Conservation (phyloP, 2,329 filamentous ascomycete genomes). For the Clathrospora elynae region DNA sequence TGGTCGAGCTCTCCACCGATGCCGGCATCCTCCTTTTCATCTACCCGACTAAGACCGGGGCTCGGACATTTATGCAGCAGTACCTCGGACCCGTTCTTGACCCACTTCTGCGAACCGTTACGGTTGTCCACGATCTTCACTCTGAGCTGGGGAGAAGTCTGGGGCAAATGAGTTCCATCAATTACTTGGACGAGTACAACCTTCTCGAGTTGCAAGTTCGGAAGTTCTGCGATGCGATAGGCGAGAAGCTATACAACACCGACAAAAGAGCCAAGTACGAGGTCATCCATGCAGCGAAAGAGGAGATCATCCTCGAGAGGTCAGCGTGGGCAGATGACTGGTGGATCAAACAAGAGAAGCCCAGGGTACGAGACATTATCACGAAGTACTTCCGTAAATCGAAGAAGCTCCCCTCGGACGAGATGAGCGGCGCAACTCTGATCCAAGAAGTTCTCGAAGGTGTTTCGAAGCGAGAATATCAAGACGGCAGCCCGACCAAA, state of each 20-base stretch:
- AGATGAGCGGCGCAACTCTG: slow-evolving; percentile 60
- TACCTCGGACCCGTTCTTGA: slow-evolving; percentile 67
- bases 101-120: slow-evolving; percentile 63
- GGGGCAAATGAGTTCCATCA: slow-evolving; percentile 60
- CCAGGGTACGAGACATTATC: slow-evolving; percentile 60
- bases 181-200: slow-evolving; percentile 61
- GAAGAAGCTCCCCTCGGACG: slow-evolving; percentile 49
- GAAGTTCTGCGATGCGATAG: slow-evolving; percentile 37
- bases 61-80: slow-evolving; percentile 61
- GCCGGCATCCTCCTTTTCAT: slow-evolving; percentile 65
- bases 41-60: slow-evolving; percentile 65
- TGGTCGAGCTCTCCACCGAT: slow-evolving; percentile 63
- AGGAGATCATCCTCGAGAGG: slow-evolving; percentile 58
- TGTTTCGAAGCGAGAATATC: slow-evolving; percentile 58
- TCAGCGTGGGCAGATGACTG: slow-evolving; percentile 64
- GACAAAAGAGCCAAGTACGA: slow-evolving; percentile 47
- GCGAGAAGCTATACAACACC: slow-evolving; percentile 36
- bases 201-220: slow-evolving; percentile 50
- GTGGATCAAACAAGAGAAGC: slow-evolving; percentile 69
- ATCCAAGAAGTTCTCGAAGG: slow-evolving; percentile 64
- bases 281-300: slow-evolving; percentile 58
- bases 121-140: slow-evolving; percentile 63
- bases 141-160: slow-evolving; percentile 61
- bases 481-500: slow-evolving; percentile 49
- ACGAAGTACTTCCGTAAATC: slow-evolving; percentile 53